phyloP scores from a whole-genome alignment of 75 land plant species.

The Pinus tabuliformis region DNA sequence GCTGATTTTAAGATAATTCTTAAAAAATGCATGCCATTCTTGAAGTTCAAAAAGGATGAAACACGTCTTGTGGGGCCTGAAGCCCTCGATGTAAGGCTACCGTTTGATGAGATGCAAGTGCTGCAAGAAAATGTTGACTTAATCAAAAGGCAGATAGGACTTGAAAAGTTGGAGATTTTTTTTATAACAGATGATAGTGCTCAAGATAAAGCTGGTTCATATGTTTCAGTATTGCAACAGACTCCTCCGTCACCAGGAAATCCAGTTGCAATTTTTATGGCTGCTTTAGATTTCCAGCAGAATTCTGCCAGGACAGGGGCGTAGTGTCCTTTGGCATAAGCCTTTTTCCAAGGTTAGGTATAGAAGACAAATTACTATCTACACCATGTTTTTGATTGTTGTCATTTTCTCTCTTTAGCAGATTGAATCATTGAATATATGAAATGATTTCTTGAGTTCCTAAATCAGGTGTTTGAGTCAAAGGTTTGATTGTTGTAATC shows the following conservation, averaged over 20 bases:
- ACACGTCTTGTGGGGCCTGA: slow-evolving; percentile 50
- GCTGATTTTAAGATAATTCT: slow-evolving; percentile 65
- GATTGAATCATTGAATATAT: neutral
- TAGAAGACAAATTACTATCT: neutral
- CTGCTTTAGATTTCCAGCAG: slow-evolving; percentile 18
- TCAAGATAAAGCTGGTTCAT: slow-evolving; percentile 36
- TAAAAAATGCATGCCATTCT: slow-evolving; percentile 83
- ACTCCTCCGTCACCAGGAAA: slow-evolving; percentile 85
- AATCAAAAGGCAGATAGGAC: slow-evolving; percentile 71
- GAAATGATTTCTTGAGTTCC: neutral
- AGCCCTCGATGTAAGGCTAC: slow-evolving; percentile 76
- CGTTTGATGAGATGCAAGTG: slow-evolving; percentile 75
- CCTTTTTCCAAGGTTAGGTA: neutral
- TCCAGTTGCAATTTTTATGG: slow-evolving; percentile 70
- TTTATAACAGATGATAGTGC: slow-evolving; percentile 48
- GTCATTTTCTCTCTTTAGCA: neutral
- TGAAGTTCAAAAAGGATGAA: slow-evolving; percentile 89
- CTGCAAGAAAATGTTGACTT: slow-evolving; percentile 63
- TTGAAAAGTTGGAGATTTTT: slow-evolving; percentile 50
- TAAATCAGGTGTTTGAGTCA: too few relatives aligned
- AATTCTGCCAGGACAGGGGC: slow-evolving; percentile 1
- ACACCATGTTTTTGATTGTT: neutral
- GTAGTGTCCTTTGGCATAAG: neutral
- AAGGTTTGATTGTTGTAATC: neutral
- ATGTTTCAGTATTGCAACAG: slow-evolving; percentile 42